Base-by-base conservation (phyloP, 257 asterid species). In the Plectranthus barbatus region DNA sequence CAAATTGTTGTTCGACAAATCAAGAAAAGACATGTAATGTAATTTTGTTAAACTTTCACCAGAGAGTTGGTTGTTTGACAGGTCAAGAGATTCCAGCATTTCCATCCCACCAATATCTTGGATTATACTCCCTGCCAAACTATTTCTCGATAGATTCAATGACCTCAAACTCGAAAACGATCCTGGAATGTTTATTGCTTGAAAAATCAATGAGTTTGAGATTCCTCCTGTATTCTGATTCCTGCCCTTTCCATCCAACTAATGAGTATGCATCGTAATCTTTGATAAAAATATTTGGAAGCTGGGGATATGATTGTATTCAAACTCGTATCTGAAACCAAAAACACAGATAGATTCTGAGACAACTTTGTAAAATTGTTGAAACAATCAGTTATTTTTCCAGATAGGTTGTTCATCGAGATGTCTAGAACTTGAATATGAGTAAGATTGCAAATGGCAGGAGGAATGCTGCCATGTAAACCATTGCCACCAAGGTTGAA, bases 141-240 rank as follows among this genome's bases (percentile, higher is more conserved):
- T 24, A 46, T 80, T 80, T 23, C 62, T 51, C 11, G 83, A 80
- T 13, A 80, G 40, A 26, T 77, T 77, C 61, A 78, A 58, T 7
- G 72, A 74, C 21, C 26, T 7, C 13, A 78, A 15, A 33, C 54
- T 67, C 33, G 63, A 67, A 24, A 78, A 13, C n/a, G 69, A 63
- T 11, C 29, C 5, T 0, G 67, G 74, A 18, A 72, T 47, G n/a
- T 47, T 31, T 21, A 5, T 79, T 74, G 72, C 66, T 58, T 0
- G 86, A 77, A 14, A 81, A 73, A 55, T 75, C 86, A 1, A 75
- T 40, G 1, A 46, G 64, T 42, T 56, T 81, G 8, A 31, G 6
- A 31, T 31, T 4, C 36, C 7, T 7, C 36, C 6, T 31, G 36
- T 31, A 31, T 31, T 31, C 36, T 31, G 6, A 4, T 3, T 31